phyloP scores from a whole-genome alignment of 257 asterid genomes.

The Verbascum thapsus region DNA sequence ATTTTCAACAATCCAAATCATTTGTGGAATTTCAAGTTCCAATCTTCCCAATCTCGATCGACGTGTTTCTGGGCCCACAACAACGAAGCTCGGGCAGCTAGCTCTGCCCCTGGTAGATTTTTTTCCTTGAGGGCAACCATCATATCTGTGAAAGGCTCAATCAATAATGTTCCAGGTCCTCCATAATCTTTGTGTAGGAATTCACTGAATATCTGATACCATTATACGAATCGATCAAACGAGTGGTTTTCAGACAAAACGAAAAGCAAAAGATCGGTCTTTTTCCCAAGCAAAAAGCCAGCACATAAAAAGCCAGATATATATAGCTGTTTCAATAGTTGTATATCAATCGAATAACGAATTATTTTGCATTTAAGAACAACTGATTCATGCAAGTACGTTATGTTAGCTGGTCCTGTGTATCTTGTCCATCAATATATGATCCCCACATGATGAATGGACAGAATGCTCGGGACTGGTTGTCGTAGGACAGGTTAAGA shows the following conservation, averaged over 20 bases:
- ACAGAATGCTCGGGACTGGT: no score
- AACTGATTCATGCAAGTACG: no score
- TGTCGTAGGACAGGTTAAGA: no score
- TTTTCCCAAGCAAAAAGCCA: no score
- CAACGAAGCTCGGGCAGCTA: constrained; percentile 66
- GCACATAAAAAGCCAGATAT: no score
- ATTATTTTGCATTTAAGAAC: no score
- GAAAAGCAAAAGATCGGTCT: no score
- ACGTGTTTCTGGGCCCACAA: constrained; percentile 65
- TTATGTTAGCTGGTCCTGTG: no score
- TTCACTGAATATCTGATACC: constrained; percentile 55
- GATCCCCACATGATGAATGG: no score
- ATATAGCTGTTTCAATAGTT: no score
- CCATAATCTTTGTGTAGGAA: constrained; percentile 66
- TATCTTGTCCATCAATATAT: no score
- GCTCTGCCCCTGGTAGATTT: constrained; percentile 55
- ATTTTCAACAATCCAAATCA: constrained; percentile 23
- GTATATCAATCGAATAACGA: no score
- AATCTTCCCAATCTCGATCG: constrained; percentile 61
- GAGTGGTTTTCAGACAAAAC: background rate
- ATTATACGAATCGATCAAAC: background rate
- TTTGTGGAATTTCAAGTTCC: constrained; percentile 50
- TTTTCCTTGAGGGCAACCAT: constrained; percentile 64
- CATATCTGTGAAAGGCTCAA: constrained; percentile 75
- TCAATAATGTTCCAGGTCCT: constrained; percentile 56